Percentiles rank a stretch among this genome's conserved stretches.
Evolutionary conservation across 176 grass and related monocot genomes (phyloP).

Genomic region (Microstegium vimineum): DNA sequence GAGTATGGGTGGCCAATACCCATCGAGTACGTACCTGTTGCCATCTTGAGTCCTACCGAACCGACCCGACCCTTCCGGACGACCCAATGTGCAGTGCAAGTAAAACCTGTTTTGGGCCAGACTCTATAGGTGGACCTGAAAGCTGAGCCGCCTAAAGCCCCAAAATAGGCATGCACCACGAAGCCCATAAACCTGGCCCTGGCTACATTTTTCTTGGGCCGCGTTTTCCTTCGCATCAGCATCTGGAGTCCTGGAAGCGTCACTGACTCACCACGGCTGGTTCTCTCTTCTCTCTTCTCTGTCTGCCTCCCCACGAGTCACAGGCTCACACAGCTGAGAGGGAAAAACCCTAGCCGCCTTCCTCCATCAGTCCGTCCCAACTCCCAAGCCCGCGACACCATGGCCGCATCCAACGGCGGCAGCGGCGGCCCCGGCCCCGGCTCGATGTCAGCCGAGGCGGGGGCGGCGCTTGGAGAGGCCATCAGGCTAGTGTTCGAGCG

Average conservation of each 20-base stretch:
- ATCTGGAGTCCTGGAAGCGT: neutral
- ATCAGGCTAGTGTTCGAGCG: constrained; percentile 54
- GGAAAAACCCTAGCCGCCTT: constrained; percentile 12
- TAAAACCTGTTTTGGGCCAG: neutral
- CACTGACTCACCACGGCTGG: neutral
- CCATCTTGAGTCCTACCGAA: neutral
- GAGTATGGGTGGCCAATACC: no score
- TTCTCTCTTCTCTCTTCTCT: no score
- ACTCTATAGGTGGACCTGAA: neutral
- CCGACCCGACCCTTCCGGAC: neutral
- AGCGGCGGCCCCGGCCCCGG: constrained; percentile 17
- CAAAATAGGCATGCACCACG: neutral
- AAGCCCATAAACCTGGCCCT: neutral
- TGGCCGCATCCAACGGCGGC: constrained; percentile 34
- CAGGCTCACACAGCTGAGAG: neutral
- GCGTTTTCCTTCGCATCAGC: neutral
- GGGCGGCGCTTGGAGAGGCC: constrained; percentile 46
- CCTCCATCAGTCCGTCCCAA: neutral
- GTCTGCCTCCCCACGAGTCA: neutral
- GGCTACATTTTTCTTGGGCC: neutral
- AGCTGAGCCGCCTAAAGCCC: neutral
- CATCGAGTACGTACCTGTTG: no score
- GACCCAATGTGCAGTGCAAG: neutral
- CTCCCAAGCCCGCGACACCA: neutral
- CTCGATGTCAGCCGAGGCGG: constrained; percentile 38